Percentiles rank a stretch among this genome's conserved stretches.
phyloP scores from a whole-genome alignment of 202 grass and related monocot species.

The Carex arenaria region DNA sequence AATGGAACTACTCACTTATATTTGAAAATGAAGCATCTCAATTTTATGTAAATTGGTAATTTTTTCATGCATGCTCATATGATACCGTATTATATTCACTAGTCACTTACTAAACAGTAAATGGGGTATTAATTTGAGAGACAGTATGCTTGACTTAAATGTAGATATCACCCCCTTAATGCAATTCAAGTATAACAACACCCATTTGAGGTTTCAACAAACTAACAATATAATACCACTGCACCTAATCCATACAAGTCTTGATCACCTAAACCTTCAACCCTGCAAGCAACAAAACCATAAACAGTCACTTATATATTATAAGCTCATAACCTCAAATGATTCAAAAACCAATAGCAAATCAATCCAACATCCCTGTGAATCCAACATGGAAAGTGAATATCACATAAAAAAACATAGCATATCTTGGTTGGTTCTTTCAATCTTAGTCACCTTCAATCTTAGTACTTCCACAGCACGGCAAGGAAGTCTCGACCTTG shows the following conservation, averaged over 20 bases:
- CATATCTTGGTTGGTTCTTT: constrained; percentile 2
- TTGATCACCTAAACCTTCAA: background rate
- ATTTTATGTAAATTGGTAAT: no score
- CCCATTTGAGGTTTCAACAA: background rate
- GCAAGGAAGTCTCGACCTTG: background rate
- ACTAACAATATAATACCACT: background rate
- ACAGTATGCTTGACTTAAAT: no score
- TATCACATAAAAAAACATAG: background rate
- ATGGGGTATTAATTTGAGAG: no score
- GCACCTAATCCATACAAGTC: background rate
- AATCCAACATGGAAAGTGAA: constrained; percentile 1
- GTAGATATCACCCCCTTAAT: no score
- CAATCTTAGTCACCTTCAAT: constrained; percentile 20
- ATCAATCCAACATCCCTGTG: no score
- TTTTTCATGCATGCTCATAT: no score
- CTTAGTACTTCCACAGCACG: background rate
- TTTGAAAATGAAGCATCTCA: no score
- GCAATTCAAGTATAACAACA: background rate
- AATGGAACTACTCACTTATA: no score
- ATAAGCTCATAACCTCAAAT: background rate
- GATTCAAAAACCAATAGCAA: background rate
- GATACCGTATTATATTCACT: no score
- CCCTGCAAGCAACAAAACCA: background rate
- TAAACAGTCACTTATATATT: background rate
- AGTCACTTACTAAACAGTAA: no score